These are phyloP conservation scores for Gossypium trilobum DNA, from an alignment of 441 rosid genomes.

Conservation along the genomic window DNA sequence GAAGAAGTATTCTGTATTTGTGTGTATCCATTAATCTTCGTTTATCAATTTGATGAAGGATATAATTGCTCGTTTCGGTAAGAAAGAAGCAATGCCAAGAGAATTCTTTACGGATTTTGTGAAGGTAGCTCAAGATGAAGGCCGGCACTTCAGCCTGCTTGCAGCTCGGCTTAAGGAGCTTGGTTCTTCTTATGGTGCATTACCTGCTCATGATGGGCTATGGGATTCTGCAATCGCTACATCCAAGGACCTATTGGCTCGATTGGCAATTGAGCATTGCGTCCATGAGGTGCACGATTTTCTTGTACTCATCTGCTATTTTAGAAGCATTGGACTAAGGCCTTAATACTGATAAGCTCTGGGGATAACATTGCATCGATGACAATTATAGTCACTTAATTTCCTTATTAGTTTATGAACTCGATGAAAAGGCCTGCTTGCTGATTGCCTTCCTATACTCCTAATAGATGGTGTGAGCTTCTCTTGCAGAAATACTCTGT, in stretches of 20 bases:
- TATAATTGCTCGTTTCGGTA: constrained; percentile 82
- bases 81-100: constrained; percentile 80
- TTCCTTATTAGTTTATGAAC: background rate
- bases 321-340: background rate
- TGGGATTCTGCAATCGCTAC: constrained; percentile 82
- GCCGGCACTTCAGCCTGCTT: constrained; percentile 69
- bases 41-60: constrained; percentile 35
- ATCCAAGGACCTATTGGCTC: constrained; percentile 59
- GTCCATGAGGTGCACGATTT: constrained; percentile 60
- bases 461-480: background rate
- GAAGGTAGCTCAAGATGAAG: constrained; percentile 84
- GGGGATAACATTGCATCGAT: background rate
- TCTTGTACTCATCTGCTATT: background rate
- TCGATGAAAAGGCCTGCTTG: background rate
- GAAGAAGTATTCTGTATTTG: background rate
- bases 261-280: constrained; percentile 79
- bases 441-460: background rate
- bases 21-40: background rate
- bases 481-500: background rate
- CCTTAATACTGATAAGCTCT: background rate
- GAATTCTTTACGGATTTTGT: constrained; percentile 82
- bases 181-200: constrained; percentile 67
- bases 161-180: constrained; percentile 59
- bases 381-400: background rate
- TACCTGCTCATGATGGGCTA: constrained; percentile 86